Evolutionary conservation across 129 eudicot genomes (phyloP), one percentile per base, ranked within the genome.

Genomic region (Flaveria trinervia): DNA sequence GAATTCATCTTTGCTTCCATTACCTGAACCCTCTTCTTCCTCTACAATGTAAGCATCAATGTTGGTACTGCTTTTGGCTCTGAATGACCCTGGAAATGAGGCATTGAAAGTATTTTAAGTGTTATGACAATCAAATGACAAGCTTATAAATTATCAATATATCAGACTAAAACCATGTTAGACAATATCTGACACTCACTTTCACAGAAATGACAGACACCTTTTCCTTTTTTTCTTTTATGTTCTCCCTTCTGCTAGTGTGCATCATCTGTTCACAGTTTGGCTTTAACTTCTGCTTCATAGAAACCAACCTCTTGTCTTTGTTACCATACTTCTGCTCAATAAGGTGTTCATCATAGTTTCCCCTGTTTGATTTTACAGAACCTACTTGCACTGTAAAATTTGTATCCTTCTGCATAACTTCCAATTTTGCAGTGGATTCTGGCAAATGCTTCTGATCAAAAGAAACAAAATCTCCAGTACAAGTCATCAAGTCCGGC

Each of bases 11-110:
- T 43, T 52, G 30, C 54, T 56, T 72, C 52, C 56, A 9, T 68
- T 85, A 95, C 99, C 99, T 87, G 99, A 89, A 68, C 99, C 99
- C 90, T 95, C 99, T 86, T 92, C 92, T 77, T 89, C 90, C 79
- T 92, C 92, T 48, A 85, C 95, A 82, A 80, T 49, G 80, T 70
- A 95, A 14, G 90, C 79, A 9, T 89, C 96, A 82, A 95, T 16
- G 73, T 61, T 30, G 99, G 99, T 10, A 87, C 50, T 75, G 23
- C 76, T 86, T 73, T 86, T 30, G 76, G 75, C 64, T 87, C 84
- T 81, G 30, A 77, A 45, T 84, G 82, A 59, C 87, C 85, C 97
- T 95, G 80, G 55, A 87, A 77, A 80, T 51, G 18, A 85, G 65
- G 70, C 78, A 79, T 36, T 20, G 54, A 59, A 70, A 57, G 33